Conservation (phyloP, 2,329 filamentous ascomycete genomes). For the Ceratocystis destructans region DNA sequence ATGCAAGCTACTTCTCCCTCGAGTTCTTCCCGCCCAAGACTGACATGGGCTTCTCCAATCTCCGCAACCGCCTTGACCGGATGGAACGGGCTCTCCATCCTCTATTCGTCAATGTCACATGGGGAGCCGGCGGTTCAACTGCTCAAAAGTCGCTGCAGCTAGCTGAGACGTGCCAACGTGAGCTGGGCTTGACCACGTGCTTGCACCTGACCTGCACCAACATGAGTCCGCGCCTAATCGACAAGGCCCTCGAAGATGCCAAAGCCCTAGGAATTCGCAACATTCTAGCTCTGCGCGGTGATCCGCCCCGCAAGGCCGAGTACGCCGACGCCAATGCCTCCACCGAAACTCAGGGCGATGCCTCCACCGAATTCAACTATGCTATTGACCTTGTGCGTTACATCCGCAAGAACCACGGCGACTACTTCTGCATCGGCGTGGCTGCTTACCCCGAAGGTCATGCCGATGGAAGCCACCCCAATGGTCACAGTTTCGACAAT, state of each 20-base stretch:
- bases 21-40: slow-evolving; percentile 99
- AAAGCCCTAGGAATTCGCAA: slow-evolving; percentile 85
- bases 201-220: slow-evolving; percentile 96
- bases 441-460: slow-evolving; percentile 94
- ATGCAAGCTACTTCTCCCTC: slow-evolving; percentile 81
- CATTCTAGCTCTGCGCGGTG: slow-evolving; percentile 80
- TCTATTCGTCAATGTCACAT: slow-evolving; percentile 93
- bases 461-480: slow-evolving; percentile 74
- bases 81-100: slow-evolving; percentile 87
- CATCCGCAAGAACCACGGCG: slow-evolving; percentile 70
- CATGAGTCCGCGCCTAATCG: slow-evolving; percentile 76
- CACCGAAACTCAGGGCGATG: slow-evolving; percentile 44
- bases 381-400: slow-evolving; percentile 82
- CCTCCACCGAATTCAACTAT: slow-evolving; percentile 68
- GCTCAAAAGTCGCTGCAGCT: slow-evolving; percentile 83
- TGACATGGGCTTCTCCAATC: slow-evolving; percentile 84
- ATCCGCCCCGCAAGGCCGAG: slow-evolving; percentile 79
- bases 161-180: slow-evolving; percentile 86
- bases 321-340: slow-evolving; percentile 57
- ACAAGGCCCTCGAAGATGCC: slow-evolving; percentile 79
- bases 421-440: slow-evolving; percentile 94
- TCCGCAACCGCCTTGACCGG: slow-evolving; percentile 81
- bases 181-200: slow-evolving; percentile 84
- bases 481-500: slow-evolving; percentile 53
- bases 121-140: slow-evolving; percentile 91